phyloP scores from a whole-genome alignment of 169 alveolate genomes.

The Cryptosporidium felis region DNA sequence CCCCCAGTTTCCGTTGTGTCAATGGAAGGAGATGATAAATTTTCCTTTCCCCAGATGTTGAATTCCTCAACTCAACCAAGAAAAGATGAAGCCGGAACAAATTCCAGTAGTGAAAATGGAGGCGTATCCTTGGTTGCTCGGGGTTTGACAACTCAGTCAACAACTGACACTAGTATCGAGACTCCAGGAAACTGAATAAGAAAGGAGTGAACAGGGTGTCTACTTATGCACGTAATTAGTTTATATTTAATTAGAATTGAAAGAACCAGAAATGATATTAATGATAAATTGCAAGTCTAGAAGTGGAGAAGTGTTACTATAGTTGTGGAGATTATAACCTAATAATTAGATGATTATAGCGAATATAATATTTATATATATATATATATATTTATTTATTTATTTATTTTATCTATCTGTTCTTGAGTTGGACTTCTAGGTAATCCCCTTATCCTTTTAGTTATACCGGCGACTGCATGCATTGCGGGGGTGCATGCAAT shows the following conservation, averaged over 20 bases:
- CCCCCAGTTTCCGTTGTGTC: not conserved
- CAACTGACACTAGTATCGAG: conserved; percentile 67
- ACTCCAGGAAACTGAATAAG: conserved; percentile 37
- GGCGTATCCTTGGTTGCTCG: conserved; percentile 31
- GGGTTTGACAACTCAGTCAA: conserved; percentile 66
- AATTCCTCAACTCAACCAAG: not conserved
- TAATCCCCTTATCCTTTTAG: too few species aligned
- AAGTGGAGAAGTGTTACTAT: not conserved
- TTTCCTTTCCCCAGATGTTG: not conserved
- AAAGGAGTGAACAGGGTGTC: too few species aligned
- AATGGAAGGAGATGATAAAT: not conserved
- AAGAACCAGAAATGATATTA: too few species aligned
- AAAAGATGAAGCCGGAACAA: not conserved
- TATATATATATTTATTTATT: not conserved
- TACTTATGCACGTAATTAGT: too few species aligned
- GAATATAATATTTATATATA: too few species aligned
- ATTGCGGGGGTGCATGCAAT: not conserved
- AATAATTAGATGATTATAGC: not conserved
- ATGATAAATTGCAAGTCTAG: too few species aligned
- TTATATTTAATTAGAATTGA: too few species aligned
- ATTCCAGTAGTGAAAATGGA: not conserved
- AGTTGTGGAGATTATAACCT: not conserved
- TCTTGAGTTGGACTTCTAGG: not conserved
- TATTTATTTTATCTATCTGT: not conserved
- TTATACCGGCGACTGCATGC: not conserved